Base-by-base conservation (phyloP, 345 rosid species). In the Pistacia vera region DNA sequence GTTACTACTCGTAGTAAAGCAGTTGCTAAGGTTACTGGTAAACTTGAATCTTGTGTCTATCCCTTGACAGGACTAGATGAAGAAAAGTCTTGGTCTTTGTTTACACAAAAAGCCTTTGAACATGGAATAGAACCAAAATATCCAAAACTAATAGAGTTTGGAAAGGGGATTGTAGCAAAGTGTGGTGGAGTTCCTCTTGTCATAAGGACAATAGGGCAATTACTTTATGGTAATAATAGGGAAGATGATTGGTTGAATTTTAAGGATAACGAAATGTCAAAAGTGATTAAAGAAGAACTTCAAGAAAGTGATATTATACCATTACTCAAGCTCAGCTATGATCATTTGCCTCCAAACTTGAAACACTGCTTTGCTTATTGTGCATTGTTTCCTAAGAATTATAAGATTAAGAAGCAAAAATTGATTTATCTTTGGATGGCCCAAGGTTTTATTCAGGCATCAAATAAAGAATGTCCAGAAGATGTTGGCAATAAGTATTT, bases 331-430 rank as follows among this genome's bases (percentile, higher is more conserved):
- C 46, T 41, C 8, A 41, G 46, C 8, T 41, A 41, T 41, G 46
- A 41, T 41, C 46, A 41, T 41, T 8, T 41, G 8, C 46, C 46
- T 5, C 5, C 46, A 51, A 70, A 78, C 60, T 79, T 85, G 71
- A 85, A 83, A 66, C 77, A 72, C 60, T 83, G 88, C 65, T 85
- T 82, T 33, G 81, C 86, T n/a, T 76, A 75, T 25, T 82, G 86
- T 60, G 70, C 81, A 11, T 75, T 82, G 58, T 80, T 80, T 36
- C 86, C 86, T 0, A 85, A 74, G 72, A n/a, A 74, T 44, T 67
- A 73, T 11, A 46, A 30, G 44, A 77, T 82, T 20, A 13, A 59
- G 30, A 71, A 57, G 12, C 58, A 77, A 0, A 41, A 41, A 5
- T 5, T 41, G 8, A 41, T 41, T 41, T 8, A 41, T 41, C 46